These are phyloP conservation scores for Gynostemma pentaphyllum DNA, from an alignment of 306 rosid genomes.

Conservation along the genomic window DNA sequence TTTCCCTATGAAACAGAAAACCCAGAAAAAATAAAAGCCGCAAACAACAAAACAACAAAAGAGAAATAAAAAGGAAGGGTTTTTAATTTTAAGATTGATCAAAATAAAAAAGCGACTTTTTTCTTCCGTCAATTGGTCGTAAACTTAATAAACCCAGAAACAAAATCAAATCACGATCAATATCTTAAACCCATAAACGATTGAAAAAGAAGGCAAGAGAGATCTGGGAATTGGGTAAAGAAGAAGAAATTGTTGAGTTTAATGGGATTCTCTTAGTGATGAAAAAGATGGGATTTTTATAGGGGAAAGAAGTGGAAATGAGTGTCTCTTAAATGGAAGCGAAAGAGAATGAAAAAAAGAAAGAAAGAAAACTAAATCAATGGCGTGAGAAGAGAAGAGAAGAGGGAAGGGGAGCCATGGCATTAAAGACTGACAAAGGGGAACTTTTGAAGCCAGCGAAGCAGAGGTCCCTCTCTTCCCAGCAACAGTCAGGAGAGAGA, in stretches of 20 bases:
- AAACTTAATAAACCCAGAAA: not conserved
- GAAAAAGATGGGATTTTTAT: not conserved
- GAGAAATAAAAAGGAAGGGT: not conserved
- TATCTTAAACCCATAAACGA: not conserved
- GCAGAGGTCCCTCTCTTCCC: conserved; percentile 7
- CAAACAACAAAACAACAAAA: not conserved
- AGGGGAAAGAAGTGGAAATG: not conserved
- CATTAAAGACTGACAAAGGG: not conserved
- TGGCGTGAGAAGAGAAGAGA: too few relatives aligned
- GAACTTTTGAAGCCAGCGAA: conserved; percentile 11
- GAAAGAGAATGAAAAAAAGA: too few relatives aligned
- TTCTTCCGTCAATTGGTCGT: not conserved
- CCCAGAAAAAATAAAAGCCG: not conserved
- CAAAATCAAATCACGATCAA: not conserved
- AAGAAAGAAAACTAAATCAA: too few relatives aligned
- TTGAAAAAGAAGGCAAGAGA: not conserved
- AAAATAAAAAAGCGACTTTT: conserved; percentile 5
- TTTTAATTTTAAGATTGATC: not conserved
- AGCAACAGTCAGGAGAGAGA: conserved; percentile 3
- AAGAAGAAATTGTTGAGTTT: not conserved
- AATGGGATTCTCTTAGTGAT: not conserved
- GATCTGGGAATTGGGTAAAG: conserved; percentile 9
- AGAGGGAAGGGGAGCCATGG: too few relatives aligned
- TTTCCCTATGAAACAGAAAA: not conserved
- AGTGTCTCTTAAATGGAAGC: not conserved